These are phyloP conservation scores for Fusarium albidum DNA, from an alignment of 2,329 filamentous ascomycete species.

Conservation along the genomic window DNA sequence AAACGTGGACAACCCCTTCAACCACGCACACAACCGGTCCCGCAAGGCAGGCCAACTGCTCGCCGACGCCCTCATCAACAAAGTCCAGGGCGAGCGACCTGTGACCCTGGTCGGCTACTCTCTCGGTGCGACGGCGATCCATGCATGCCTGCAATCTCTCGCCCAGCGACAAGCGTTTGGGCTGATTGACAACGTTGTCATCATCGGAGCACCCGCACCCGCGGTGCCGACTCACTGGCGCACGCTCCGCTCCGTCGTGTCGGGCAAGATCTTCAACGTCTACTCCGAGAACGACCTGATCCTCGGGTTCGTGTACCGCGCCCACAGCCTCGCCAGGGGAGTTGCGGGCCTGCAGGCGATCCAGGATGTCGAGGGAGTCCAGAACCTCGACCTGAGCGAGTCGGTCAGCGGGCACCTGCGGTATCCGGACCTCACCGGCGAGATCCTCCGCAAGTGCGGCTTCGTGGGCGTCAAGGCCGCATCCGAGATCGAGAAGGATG, in stretches of 20 bases:
- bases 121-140: slow-evolving; percentile 82
- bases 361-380: slow-evolving; percentile 70
- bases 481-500: slow-evolving; percentile 59
- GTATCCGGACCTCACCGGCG: slow-evolving; percentile 58
- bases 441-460: slow-evolving; percentile 61
- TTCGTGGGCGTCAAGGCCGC: slow-evolving; percentile 57
- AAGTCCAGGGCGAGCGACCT: slow-evolving; percentile 81
- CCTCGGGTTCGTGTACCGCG: slow-evolving; percentile 85
- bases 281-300: slow-evolving; percentile 89
- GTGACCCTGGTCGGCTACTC: slow-evolving; percentile 86
- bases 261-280: slow-evolving; percentile 85
- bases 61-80: slow-evolving; percentile 83
- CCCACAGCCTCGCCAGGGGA: slow-evolving; percentile 82
- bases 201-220: slow-evolving; percentile 84
- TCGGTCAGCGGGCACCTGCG: slow-evolving; percentile 63
- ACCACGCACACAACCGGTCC: slow-evolving; percentile 76
- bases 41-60: slow-evolving; percentile 83
- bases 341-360: slow-evolving; percentile 85
- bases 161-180: slow-evolving; percentile 84
- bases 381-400: slow-evolving; percentile 62
- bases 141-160: slow-evolving; percentile 78
- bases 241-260: slow-evolving; percentile 78
- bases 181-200: slow-evolving; percentile 80
- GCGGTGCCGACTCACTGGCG: slow-evolving; percentile 78
- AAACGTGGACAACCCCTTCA: slow-evolving; percentile 84